Base-by-base conservation (phyloP, 768 basidiomycete species). In the Ephemerocybe angulata region DNA sequence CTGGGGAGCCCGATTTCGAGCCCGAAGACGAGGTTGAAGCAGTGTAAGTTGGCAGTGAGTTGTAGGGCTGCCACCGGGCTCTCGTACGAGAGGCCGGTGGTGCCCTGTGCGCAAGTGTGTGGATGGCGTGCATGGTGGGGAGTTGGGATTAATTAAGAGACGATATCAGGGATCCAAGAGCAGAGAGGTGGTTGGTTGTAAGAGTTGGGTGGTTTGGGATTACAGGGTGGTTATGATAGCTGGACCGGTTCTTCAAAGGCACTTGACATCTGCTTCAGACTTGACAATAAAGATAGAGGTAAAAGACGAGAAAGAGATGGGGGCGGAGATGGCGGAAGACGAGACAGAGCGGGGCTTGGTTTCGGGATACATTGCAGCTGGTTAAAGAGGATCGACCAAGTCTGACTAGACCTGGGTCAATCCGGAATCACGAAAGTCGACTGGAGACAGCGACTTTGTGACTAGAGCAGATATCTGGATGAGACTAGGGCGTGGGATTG, bases 21-120 rank as follows among this genome's bases (percentile, higher is more conserved):
- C 69, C 69, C 56, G 76, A 67, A 54, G 61, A 54, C 19, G 76
- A 66, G 54, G 61, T 52, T 24, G 48, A 50, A 13, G 68, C 68
- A 49, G 67, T 62, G 24, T 74, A 71, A 42, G 67, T 70, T 52
- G 71, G 65, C 52, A 77, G 68, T 50, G 82, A 66, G 60, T 75
- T 71, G 69, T 90, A 92, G 61, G 89, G 89, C 72, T 90, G 90
- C 88, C 89, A 91, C 62, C 90, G 85, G 62, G 84, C 75, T 67
- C 86, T 75, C 48, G 85, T 73, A 61, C 88, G 83, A 55, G 87
- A 75, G 1, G 83, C 79, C 58, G 84, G 81, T 41, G 85, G 82
- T 35, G 85, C 87, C 76, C 88, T 74, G 67, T 88, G 87, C 74
- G 88, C 80, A 53, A 88, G 71, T 10, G 83, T 69, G 52, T 80